Evolutionary conservation across 352 stramenopile genomes (phyloP).

Genomic region (Peronospora belbahrii): DNA sequence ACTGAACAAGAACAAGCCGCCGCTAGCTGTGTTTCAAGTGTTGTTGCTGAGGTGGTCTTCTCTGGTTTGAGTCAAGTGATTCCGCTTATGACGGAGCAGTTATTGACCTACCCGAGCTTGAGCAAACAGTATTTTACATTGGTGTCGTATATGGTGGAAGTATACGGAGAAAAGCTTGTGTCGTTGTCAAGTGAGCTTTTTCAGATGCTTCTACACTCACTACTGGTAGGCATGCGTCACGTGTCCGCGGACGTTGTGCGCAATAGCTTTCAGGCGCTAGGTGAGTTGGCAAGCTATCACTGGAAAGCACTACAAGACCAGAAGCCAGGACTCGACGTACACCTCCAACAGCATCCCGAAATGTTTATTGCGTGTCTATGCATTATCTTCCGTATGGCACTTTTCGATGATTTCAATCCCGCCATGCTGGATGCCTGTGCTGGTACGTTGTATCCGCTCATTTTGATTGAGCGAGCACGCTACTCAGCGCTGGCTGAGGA

Average conservation of each 20-base stretch:
- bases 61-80: slow-evolving; percentile 80
- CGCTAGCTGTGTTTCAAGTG: slow-evolving; percentile 45
- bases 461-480: slow-evolving; percentile 68
- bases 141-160: slow-evolving; percentile 82
- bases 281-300: slow-evolving; percentile 65
- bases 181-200: slow-evolving; percentile 57
- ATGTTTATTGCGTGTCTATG: slow-evolving; percentile 70
- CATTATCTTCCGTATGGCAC: slow-evolving; percentile 66
- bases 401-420: slow-evolving; percentile 78
- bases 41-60: slow-evolving; percentile 86
- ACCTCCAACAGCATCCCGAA: slow-evolving; percentile 41
- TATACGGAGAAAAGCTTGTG: slow-evolving; percentile 75
- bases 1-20: slow-evolving; percentile 48
- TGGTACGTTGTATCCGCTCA: slow-evolving; percentile 65
- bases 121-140: slow-evolving; percentile 87
- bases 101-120: slow-evolving; percentile 79
- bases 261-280: slow-evolving; percentile 79
- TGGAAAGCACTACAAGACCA: slow-evolving; percentile 47
- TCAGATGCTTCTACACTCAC: slow-evolving; percentile 61
- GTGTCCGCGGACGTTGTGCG: slow-evolving; percentile 65
- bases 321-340: slow-evolving; percentile 39
- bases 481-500: slow-evolving; percentile 64
- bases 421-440: slow-evolving; percentile 65
- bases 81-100: slow-evolving; percentile 84
- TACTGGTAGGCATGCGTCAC: slow-evolving; percentile 70